phyloP scores from a whole-genome alignment of 2,329 filamentous ascomycete genomes.

The Passalora sequoiae region DNA sequence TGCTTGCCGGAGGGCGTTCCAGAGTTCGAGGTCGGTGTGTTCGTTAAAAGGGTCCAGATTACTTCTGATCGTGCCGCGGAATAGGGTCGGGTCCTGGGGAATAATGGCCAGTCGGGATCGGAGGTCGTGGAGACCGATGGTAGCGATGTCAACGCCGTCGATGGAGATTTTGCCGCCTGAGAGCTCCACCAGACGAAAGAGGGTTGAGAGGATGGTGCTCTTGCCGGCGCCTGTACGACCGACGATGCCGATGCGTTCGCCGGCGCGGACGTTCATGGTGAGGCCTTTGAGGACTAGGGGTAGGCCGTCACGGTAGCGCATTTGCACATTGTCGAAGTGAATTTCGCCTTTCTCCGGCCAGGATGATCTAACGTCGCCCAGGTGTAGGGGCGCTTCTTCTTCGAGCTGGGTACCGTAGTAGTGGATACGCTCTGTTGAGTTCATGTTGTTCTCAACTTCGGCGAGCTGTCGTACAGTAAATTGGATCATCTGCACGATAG shows the following conservation, averaged over 20 bases:
- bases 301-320: slow-evolving; percentile 48
- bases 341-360: slow-evolving; percentile 85
- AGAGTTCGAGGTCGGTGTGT: slow-evolving; percentile 71
- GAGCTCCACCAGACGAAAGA: slow-evolving; percentile 63
- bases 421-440: slow-evolving; percentile 83
- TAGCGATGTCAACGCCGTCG: slow-evolving; percentile 57
- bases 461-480: slow-evolving; percentile 91
- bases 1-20: slow-evolving; percentile 71
- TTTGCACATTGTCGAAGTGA: slow-evolving; percentile 46
- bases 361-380: slow-evolving; percentile 60
- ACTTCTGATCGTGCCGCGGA: slow-evolving; percentile 71
- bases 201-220: slow-evolving; percentile 74
- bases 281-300: slow-evolving; percentile 48
- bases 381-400: slow-evolving; percentile 80
- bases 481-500: slow-evolving; percentile 92
- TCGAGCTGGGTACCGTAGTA: slow-evolving; percentile 85
- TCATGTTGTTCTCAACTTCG: slow-evolving; percentile 98
- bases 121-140: slow-evolving; percentile 68
- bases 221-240: slow-evolving; percentile 80
- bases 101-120: slow-evolving; percentile 71
- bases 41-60: slow-evolving; percentile 79
- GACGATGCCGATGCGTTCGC: slow-evolving; percentile 76
- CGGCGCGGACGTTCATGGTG: slow-evolving; percentile 63
- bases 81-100: slow-evolving; percentile 77
- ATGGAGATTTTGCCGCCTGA: slow-evolving; percentile 46